Conservation (phyloP, 139 green algal genomes). For the Bryopsis sp. region DNA sequence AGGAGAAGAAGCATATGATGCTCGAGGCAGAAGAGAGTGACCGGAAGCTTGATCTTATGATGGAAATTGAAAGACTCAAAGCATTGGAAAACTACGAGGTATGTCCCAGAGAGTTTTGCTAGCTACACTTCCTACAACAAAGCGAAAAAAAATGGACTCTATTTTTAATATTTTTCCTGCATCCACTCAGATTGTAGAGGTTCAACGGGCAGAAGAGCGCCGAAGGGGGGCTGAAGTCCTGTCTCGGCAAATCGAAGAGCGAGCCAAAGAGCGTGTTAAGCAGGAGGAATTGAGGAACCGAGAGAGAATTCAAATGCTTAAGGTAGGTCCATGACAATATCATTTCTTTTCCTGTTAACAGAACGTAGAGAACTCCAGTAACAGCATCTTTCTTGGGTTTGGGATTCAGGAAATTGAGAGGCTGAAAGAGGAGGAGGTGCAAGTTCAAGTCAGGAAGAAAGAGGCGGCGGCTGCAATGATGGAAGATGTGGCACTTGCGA, state of each 20-base stretch:
- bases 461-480: conserved; percentile 28
- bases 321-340: background rate
- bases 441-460: background rate
- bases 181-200: conserved; percentile 31
- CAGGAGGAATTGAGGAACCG: conserved; percentile 52
- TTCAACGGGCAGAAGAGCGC: conserved; percentile 47
- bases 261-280: conserved; percentile 39
- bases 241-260: conserved; percentile 61
- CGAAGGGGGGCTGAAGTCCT: conserved; percentile 53
- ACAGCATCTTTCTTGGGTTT: conserved; percentile 42
- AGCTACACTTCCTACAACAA: too few relatives aligned
- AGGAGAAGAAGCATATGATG: conserved; percentile 70
- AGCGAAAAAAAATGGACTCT: too few relatives aligned
- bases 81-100: conserved; percentile 26
- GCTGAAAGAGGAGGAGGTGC: conserved; percentile 51
- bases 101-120: too few relatives aligned
- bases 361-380: too few relatives aligned
- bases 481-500: conserved; percentile 53
- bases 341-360: conserved; percentile 3
- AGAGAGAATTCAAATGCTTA: conserved; percentile 26
- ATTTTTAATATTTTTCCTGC: too few relatives aligned
- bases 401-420: conserved; percentile 53
- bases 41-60: conserved; percentile 58
- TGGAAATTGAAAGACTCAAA: conserved; percentile 72
- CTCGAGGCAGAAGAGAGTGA: conserved; percentile 49